Conservation (phyloP, 2,329 filamentous ascomycete genomes). For the Diaporthe caulivora region DNA sequence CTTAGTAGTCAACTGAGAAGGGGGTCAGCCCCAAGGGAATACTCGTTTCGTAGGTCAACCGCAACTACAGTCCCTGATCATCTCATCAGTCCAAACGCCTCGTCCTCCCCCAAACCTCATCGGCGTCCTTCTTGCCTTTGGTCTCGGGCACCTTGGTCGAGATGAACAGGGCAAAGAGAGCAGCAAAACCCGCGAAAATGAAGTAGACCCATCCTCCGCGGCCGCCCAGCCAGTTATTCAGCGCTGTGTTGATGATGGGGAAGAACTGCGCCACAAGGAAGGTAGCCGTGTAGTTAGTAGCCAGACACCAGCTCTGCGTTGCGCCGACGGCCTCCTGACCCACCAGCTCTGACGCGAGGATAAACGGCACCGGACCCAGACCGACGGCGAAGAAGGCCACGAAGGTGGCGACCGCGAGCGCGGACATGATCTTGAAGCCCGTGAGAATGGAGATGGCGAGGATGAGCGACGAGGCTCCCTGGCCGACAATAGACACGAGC, state of each 20-base stretch:
- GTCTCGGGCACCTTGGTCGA: slow-evolving; percentile 85
- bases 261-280: slow-evolving; percentile 97
- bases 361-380: slow-evolving; percentile 93
- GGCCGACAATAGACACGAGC: slow-evolving; percentile 84
- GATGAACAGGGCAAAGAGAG: slow-evolving; percentile 78
- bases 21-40: background rate
- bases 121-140: slow-evolving; percentile 82
- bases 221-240: slow-evolving; percentile 74
- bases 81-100: slow-evolving; percentile 61
- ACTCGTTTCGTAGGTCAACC: background rate
- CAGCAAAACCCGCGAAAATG: slow-evolving; percentile 84
- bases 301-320: slow-evolving; percentile 88
- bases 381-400: slow-evolving; percentile 92
- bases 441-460: slow-evolving; percentile 85
- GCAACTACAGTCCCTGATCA: background rate
- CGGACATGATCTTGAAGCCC: slow-evolving; percentile 80
- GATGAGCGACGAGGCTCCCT: slow-evolving; percentile 81
- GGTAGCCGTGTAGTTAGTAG: slow-evolving; percentile 89
- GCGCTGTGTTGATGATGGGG: slow-evolving; percentile 81
- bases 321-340: slow-evolving; percentile 91
- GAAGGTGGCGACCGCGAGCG: slow-evolving; percentile 84
- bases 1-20: background rate
- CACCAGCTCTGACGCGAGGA: slow-evolving; percentile 91
- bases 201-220: slow-evolving; percentile 86
- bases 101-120: slow-evolving; percentile 90